Conservation (phyloP, 1,284 basidiomycete genomes). For the Fomes fomentarius region DNA sequence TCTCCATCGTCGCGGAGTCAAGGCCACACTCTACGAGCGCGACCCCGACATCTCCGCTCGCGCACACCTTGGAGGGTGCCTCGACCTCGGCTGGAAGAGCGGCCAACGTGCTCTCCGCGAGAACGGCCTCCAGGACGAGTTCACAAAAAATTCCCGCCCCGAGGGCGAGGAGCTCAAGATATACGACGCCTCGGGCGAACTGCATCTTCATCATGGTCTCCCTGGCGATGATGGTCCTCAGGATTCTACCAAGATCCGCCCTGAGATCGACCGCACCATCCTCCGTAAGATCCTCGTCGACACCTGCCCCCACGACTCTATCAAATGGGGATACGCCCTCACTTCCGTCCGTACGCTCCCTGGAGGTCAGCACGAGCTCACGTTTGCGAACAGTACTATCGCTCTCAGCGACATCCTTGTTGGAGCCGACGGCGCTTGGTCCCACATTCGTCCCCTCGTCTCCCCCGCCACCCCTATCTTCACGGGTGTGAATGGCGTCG, state of each 20-base stretch:
- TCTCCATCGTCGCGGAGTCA: not conserved
- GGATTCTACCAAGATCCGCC: not conserved
- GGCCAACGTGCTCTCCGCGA: constrained; percentile 1
- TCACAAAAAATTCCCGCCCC: not conserved
- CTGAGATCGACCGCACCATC: constrained; percentile 4
- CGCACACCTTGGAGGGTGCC: not conserved
- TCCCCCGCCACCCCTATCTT: constrained; percentile 1
- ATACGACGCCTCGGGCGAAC: not conserved
- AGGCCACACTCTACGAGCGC: constrained; percentile 1
- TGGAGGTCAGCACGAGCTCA: not conserved
- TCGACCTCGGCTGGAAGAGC: not conserved
- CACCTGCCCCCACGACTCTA: not conserved
- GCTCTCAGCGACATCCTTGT: not conserved
- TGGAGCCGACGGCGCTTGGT: not conserved
- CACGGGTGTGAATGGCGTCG: not conserved
- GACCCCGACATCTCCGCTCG: not conserved
- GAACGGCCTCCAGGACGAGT: not conserved
- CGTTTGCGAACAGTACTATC: not conserved
- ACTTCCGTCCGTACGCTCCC: not conserved
- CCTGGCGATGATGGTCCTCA: not conserved
- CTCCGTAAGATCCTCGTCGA: constrained; percentile 1
- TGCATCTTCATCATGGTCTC: not conserved
- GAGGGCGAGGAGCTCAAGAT: not conserved
- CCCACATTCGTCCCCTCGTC: not conserved
- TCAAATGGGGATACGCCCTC: constrained; percentile 2